Evolutionary conservation across 441 rosid genomes (phyloP).

Genomic region (Mallotus japonicus): DNA sequence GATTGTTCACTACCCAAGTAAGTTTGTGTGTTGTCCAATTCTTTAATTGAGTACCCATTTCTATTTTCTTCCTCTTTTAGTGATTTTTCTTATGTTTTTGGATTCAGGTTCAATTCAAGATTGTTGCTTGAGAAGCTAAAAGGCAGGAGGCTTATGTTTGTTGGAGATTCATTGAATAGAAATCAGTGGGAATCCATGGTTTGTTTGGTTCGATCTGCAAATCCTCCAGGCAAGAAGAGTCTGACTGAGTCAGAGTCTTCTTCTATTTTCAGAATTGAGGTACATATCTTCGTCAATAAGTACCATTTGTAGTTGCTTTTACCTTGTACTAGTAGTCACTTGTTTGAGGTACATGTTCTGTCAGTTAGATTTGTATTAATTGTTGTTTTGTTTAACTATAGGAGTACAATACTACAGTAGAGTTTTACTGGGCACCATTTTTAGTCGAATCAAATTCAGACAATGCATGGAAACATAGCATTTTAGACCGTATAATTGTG

Average conservation of each 20-base stretch:
- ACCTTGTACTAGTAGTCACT: no score
- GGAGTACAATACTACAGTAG: slow-evolving; percentile 88
- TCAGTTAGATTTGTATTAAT: not conserved
- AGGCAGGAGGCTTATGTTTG: slow-evolving; percentile 84
- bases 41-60: not conserved
- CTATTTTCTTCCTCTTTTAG: not conserved
- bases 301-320: not conserved
- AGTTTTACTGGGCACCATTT: slow-evolving; percentile 97
- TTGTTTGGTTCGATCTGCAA: slow-evolving; percentile 66
- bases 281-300: slow-evolving; percentile 11
- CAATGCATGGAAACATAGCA: slow-evolving; percentile 73
- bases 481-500: slow-evolving; percentile 80
- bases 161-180: slow-evolving; percentile 81
- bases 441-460: slow-evolving; percentile 90
- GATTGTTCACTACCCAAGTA: slow-evolving; percentile 76
- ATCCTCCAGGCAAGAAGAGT: slow-evolving; percentile 58
- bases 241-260: slow-evolving; percentile 59
- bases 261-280: slow-evolving; percentile 64
- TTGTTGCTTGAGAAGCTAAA: slow-evolving; percentile 65
- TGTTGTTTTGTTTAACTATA: slow-evolving; percentile 14
- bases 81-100: not conserved
- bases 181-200: slow-evolving; percentile 96
- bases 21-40: not conserved
- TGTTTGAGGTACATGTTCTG: not conserved
- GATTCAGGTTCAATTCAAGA: slow-evolving; percentile 59